These are phyloP conservation scores for Physcomitrellopsis africana DNA, from an alignment of 225 moss, liverwort and hornwort species.

Conservation along the genomic window DNA sequence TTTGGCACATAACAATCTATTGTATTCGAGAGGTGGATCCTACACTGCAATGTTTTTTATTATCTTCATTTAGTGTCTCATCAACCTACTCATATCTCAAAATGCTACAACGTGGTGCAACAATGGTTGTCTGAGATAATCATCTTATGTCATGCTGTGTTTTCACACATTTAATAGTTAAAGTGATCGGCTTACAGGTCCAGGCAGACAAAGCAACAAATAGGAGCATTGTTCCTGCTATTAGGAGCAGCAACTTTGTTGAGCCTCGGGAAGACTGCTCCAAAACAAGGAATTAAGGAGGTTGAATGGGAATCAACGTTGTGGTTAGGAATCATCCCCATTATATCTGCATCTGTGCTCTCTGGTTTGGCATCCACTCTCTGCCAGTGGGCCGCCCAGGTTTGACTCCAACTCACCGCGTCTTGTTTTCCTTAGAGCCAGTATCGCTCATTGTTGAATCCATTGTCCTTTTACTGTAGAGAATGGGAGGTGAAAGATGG, in stretches of 20 bases:
- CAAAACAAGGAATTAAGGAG: slow-evolving; percentile 42
- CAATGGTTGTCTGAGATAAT: slow-evolving; percentile 5
- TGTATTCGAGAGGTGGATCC: slow-evolving; percentile 8
- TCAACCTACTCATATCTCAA: neutral
- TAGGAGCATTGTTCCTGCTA: slow-evolving; percentile 73
- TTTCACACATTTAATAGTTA: slow-evolving; percentile 1
- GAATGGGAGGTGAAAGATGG: slow-evolving; percentile 10
- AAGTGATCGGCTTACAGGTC: slow-evolving; percentile 47
- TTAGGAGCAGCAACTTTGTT: slow-evolving; percentile 75
- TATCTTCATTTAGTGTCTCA: neutral
- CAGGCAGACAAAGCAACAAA: slow-evolving; percentile 85
- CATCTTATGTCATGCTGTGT: neutral
- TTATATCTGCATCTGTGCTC: slow-evolving; percentile 83
- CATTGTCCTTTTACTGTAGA: neutral
- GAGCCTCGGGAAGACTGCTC: slow-evolving; percentile 74
- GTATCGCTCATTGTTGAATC: slow-evolving; percentile 16
- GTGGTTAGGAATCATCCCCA: slow-evolving; percentile 83
- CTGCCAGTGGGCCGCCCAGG: slow-evolving; percentile 98
- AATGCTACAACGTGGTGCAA: neutral
- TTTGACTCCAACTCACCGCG: slow-evolving; percentile 23
- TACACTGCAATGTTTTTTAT: neutral
- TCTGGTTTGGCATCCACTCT: slow-evolving; percentile 95
- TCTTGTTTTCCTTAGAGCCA: neutral
- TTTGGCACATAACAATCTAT: slow-evolving; percentile 6
- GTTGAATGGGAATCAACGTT: slow-evolving; percentile 58